Evolutionary conservation across 306 rosid genomes (phyloP).

Genomic region (Pterocarpus macrocarpus): DNA sequence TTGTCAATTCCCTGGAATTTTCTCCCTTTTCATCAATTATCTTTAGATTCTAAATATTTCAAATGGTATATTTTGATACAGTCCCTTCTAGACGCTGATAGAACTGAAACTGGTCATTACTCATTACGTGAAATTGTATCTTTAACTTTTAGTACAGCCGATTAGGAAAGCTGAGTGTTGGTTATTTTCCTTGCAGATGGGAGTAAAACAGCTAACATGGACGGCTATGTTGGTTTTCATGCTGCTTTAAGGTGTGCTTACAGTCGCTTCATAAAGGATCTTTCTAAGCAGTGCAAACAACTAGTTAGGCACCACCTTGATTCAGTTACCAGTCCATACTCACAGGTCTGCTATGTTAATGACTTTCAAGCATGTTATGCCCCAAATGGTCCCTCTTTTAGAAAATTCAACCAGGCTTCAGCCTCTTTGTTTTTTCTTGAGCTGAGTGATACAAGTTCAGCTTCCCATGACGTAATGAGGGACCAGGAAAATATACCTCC

Average conservation of each 20-base stretch:
- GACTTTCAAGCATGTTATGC: constrained; percentile 64
- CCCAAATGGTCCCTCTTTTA: constrained; percentile 58
- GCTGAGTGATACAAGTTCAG: constrained; percentile 68
- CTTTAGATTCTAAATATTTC: neutral
- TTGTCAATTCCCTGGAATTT: neutral
- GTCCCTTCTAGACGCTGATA: constrained; percentile 14
- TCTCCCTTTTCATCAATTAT: neutral
- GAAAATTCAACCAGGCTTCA: constrained; percentile 62
- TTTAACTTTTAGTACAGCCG: constrained; percentile 30
- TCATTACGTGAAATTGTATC: constrained; percentile 14
- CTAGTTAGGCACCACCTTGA: constrained; percentile 92
- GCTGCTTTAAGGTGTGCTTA: constrained; percentile 88
- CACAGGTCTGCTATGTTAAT: constrained; percentile 82
- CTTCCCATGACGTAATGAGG: constrained; percentile 54
- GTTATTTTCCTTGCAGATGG: constrained; percentile 70
- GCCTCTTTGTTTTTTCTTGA: constrained; percentile 70
- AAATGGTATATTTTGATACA: neutral
- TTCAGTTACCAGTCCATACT: constrained; percentile 95
- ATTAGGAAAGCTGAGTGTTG: constrained; percentile 36
- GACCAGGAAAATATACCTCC: constrained; percentile 93
- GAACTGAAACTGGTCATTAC: constrained; percentile 2
- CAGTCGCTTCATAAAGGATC: constrained; percentile 77
- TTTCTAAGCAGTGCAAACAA: constrained; percentile 87
- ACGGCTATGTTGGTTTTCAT: constrained; percentile 92
- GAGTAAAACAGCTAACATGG: constrained; percentile 74